Conservation (phyloP, 2,329 filamentous ascomycete genomes). For the Eutypa lata region DNA sequence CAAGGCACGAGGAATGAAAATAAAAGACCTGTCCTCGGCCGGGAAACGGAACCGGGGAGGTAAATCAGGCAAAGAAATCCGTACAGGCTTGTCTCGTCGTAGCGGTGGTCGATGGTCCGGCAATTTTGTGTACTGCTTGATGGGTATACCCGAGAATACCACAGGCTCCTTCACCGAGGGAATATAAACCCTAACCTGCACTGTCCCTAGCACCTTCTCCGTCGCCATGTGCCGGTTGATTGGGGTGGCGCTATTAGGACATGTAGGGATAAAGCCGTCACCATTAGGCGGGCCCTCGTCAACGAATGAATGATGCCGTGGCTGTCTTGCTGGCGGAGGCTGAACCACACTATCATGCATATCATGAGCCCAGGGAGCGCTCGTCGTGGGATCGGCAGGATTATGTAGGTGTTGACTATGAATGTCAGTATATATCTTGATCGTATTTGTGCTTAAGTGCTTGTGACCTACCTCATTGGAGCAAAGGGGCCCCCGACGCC, state of each 20-base stretch:
- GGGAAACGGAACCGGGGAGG: conserved; percentile 88
- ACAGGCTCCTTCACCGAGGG: conserved; percentile 71
- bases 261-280: conserved; percentile 52
- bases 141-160: conserved; percentile 70
- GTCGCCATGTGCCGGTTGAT: conserved; percentile 79
- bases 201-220: conserved; percentile 79
- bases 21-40: conserved; percentile 85
- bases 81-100: conserved; percentile 91
- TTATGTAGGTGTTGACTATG: conserved; percentile 38
- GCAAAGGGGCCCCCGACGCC: conserved; percentile 55
- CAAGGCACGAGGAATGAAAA: conserved; percentile 93
- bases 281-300: conserved; percentile 53
- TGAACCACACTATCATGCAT: conserved; percentile 74
- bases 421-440: conserved; percentile 13
- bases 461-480: conserved; percentile 59
- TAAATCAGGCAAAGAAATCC: conserved; percentile 81
- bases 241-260: conserved; percentile 57
- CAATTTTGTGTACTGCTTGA: conserved; percentile 89
- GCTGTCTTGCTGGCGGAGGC: conserved; percentile 36
- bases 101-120: conserved; percentile 93
- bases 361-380: conserved; percentile 86
- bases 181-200: conserved; percentile 78
- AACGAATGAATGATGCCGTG: conserved; percentile 38
- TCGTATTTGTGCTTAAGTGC: not conserved
- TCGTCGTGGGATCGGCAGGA: conserved; percentile 60